Percentiles rank a stretch among this genome's conserved stretches.
These are phyloP conservation scores for Inonotus obliquus DNA, from an alignment of 1,284 basidiomycete species.

Conservation along the genomic window DNA sequence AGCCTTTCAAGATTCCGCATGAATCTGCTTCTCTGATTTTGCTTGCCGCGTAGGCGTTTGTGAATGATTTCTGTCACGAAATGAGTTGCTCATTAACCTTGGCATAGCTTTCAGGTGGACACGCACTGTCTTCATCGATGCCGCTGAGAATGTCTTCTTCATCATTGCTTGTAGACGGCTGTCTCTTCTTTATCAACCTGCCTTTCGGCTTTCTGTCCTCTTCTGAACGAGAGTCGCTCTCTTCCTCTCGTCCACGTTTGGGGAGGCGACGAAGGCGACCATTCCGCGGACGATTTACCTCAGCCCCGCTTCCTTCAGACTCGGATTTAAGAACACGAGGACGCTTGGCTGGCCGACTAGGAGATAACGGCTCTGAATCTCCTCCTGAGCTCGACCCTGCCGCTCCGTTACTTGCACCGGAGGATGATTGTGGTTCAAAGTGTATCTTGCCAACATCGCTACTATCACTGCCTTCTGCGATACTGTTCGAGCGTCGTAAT, in stretches of 20 bases:
- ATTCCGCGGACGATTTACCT: not conserved
- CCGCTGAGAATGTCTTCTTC: slow-evolving; percentile 51
- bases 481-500: not conserved
- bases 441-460: slow-evolving; percentile 16
- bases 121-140: slow-evolving; percentile 52
- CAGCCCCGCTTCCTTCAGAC: slow-evolving; percentile 9
- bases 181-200: slow-evolving; percentile 40
- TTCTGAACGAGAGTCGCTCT: slow-evolving; percentile 9
- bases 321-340: slow-evolving; percentile 14
- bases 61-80: slow-evolving; percentile 51
- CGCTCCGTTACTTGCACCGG: not conserved
- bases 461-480: slow-evolving; percentile 14
- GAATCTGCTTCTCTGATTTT: slow-evolving; percentile 49
- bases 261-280: not conserved
- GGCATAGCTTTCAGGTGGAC: slow-evolving; percentile 12
- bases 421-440: slow-evolving; percentile 14
- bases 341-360: slow-evolving; percentile 3
- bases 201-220: slow-evolving; percentile 8
- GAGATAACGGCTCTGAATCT: slow-evolving; percentile 1
- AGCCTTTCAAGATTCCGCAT: slow-evolving; percentile 62
- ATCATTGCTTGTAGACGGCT: slow-evolving; percentile 41
- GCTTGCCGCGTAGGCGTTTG: slow-evolving; percentile 54
- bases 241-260: not conserved
- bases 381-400: slow-evolving; percentile 4
- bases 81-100: not conserved